Evolutionary conservation across 2,329 filamentous ascomycete genomes (phyloP).

Genomic region (Clonostachys sp.): DNA sequence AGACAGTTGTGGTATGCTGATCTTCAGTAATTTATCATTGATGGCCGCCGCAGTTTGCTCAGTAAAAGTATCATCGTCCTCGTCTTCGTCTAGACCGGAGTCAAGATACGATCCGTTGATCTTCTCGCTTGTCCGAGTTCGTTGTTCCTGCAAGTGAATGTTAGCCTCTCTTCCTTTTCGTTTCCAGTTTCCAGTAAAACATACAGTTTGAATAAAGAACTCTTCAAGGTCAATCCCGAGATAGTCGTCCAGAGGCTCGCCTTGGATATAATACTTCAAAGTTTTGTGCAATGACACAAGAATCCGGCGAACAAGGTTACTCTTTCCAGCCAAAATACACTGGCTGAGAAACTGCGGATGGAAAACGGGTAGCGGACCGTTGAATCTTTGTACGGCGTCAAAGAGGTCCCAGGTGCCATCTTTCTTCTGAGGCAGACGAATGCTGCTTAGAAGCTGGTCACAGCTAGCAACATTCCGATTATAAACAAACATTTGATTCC

Average conservation of each 20-base stretch:
- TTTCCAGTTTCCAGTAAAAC: constrained; percentile 3
- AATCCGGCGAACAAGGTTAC: constrained; percentile 64
- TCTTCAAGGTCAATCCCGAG: constrained; percentile 60
- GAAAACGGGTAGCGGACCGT: constrained; percentile 83
- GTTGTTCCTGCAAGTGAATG: background rate
- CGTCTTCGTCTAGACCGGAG: constrained; percentile 26
- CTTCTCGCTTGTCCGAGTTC: constrained; percentile 12
- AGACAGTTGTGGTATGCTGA: constrained; percentile 75
- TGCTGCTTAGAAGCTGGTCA: constrained; percentile 50
- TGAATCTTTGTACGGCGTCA: constrained; percentile 76
- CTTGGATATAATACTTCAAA: constrained; percentile 78
- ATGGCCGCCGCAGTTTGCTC: constrained; percentile 67
- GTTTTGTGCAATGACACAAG: constrained; percentile 68
- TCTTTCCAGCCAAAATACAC: constrained; percentile 79
- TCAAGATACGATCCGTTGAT: constrained; percentile 30
- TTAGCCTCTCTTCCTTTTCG: background rate
- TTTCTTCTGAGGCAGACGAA: constrained; percentile 41
- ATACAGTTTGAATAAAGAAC: constrained; percentile 40
- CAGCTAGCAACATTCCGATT: constrained; percentile 68
- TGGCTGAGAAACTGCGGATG: constrained; percentile 89
- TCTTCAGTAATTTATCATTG: constrained; percentile 70
- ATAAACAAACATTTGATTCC: constrained; percentile 86
- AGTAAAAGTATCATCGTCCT: constrained; percentile 61
- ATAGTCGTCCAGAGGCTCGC: constrained; percentile 75
- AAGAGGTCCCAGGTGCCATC: constrained; percentile 66